These are phyloP conservation scores for Astragalus membranaceus DNA, from an alignment of 306 rosid genomes.

Conservation along the genomic window DNA sequence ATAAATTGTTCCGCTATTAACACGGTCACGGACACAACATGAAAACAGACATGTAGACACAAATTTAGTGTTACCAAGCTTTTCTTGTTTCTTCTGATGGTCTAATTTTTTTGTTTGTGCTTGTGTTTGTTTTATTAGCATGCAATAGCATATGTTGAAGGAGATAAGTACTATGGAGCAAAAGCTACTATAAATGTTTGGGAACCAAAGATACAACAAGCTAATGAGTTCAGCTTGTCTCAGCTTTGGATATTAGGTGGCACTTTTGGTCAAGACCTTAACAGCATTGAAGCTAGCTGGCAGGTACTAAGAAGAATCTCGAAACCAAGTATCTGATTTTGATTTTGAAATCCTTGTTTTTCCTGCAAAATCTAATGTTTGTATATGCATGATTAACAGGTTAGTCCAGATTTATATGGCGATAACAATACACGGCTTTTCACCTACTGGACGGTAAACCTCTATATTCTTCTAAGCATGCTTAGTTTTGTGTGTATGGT, in stretches of 20 bases:
- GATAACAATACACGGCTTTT: no score
- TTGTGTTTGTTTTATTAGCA: constrained; percentile 45
- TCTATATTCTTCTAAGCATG: neutral
- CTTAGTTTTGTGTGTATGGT: no score
- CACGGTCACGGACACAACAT: no score
- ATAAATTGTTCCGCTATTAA: neutral
- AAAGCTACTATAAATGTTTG: constrained; percentile 97
- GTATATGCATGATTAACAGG: constrained; percentile 39
- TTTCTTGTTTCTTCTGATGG: neutral
- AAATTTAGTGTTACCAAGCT: neutral
- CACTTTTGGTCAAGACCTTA: constrained; percentile 93
- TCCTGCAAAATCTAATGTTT: neutral
- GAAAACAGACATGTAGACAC: no score
- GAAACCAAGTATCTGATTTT: neutral
- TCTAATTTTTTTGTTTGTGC: neutral
- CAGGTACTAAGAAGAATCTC: constrained; percentile 55
- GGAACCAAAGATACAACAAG: constrained; percentile 92
- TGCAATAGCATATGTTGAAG: constrained; percentile 95
- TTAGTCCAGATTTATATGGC: constrained; percentile 93
- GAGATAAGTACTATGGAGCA: constrained; percentile 90
- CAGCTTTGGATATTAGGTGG: constrained; percentile 98
- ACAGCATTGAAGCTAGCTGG: constrained; percentile 99
- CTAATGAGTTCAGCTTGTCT: constrained; percentile 96
- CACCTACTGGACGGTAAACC: constrained; percentile 97
- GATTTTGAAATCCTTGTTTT: neutral